phyloP scores from a whole-genome alignment of 2,329 filamentous ascomycete genomes.

The Aspergillus novofumigatus region DNA sequence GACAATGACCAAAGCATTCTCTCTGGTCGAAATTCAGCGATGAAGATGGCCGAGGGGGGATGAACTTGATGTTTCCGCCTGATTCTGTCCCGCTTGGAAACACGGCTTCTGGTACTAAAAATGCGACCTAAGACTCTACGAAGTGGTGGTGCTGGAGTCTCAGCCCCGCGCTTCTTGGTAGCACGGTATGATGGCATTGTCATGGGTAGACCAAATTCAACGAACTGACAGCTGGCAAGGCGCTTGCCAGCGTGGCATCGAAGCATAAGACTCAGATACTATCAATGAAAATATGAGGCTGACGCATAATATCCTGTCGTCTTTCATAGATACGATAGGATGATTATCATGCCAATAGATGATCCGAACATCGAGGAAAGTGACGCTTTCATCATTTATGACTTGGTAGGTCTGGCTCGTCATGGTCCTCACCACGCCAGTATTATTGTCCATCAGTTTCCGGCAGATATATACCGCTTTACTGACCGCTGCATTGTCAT shows the following conservation, averaged over 20 bases:
- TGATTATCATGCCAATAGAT: neutral
- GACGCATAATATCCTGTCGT: neutral
- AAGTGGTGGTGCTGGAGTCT: conserved; percentile 2
- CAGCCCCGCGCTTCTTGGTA: conserved; percentile 17
- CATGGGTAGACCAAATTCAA: conserved; percentile 14
- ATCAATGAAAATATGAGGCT: neutral
- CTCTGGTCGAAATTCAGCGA: neutral
- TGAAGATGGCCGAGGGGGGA: neutral
- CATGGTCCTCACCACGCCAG: too few relatives aligned
- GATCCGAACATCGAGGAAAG: neutral
- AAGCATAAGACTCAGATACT: neutral
- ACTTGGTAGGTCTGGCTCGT: neutral
- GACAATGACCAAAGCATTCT: conserved; percentile 6
- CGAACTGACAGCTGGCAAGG: conserved; percentile 24
- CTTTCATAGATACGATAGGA: neutral
- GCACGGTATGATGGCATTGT: conserved; percentile 14
- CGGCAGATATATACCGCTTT: neutral
- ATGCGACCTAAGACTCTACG: neutral
- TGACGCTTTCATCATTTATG: neutral
- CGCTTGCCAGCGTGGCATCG: conserved; percentile 27
- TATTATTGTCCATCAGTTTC: neutral
- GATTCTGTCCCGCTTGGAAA: conserved; percentile 5
- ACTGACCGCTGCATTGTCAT: neutral
- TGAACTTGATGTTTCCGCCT: conserved; percentile 6
- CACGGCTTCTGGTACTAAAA: conserved; percentile 7